Evolutionary conservation across 78 protist species (phyloP).

Genomic region (Neovahlkampfia damariscottae): DNA sequence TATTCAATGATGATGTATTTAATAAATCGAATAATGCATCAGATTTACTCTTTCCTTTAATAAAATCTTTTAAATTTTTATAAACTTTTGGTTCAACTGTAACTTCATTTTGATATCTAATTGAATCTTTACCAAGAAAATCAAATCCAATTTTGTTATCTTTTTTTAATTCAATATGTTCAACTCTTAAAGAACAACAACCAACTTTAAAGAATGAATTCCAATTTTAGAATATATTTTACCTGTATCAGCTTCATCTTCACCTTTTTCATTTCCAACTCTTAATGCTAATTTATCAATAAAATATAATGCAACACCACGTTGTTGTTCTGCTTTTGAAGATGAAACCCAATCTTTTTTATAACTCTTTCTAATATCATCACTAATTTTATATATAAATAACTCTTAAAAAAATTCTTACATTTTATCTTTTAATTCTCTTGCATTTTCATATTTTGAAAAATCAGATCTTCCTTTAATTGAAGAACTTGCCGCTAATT

Average conservation of each 20-base stretch:
- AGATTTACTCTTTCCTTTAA: slow-evolving; percentile 21
- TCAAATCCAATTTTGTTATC: slow-evolving; percentile 52
- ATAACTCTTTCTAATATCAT: slow-evolving; percentile 59
- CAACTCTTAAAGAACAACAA: slow-evolving; percentile 88
- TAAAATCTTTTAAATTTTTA: slow-evolving; percentile 17
- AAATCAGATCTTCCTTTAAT: slow-evolving; percentile 81
- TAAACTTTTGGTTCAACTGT: slow-evolving; percentile 37
- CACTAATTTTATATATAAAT: too few relatives aligned
- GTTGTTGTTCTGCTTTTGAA: slow-evolving; percentile 39
- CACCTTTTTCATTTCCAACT: slow-evolving; percentile 92
- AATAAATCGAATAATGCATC: slow-evolving; percentile 59
- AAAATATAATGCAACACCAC: slow-evolving; percentile 72
- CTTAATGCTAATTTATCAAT: slow-evolving; percentile 95
- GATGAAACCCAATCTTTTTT: not conserved
- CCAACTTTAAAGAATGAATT: too few relatives aligned
- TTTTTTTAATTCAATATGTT: slow-evolving; percentile 59
- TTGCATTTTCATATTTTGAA: slow-evolving; percentile 85
- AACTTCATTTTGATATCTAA: slow-evolving; percentile 68
- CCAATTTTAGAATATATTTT: too few relatives aligned
- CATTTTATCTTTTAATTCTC: slow-evolving; percentile 69
- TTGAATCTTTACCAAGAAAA: slow-evolving; percentile 97
- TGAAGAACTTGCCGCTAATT: slow-evolving; percentile 53
- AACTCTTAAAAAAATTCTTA: too few relatives aligned
- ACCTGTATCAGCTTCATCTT: slow-evolving; percentile 93
- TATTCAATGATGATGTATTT: slow-evolving; percentile 57